Base-by-base conservation (phyloP, 2,329 filamentous ascomycete species). In the Pestalotiopsis sp. region DNA sequence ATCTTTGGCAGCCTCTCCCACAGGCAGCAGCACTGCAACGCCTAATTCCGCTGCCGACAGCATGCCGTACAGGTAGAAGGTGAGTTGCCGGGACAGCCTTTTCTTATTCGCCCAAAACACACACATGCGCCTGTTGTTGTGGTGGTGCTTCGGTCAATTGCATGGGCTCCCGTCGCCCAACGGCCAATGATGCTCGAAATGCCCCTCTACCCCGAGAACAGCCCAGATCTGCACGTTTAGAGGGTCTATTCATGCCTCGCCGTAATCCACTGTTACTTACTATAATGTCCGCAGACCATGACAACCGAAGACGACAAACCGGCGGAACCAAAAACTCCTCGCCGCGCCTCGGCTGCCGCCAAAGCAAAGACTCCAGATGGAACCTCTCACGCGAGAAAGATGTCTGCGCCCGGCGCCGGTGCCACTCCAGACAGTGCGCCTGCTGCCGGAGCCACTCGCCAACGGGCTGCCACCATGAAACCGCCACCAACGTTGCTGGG, bases 241-340 rank as follows among this genome's bases (percentile, higher is more conserved):
- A 36, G 64, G 41, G 69, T 66, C 68, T 39, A 68, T 66, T 57
- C 68, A 67, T 70, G 65, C 62, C 60, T 56, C 27, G 38, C 58
- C 64, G n/a, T 25, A 11, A 31, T 20, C 39, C 36, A 64, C 68
- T 69, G 60, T 73, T 66, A 68, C 72, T 72, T 70, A 66, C 66
- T 39, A 63, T 36, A 20, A 65, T 25, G 45, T 64, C 56, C 17
- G 31, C 67, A 78, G 77, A 76, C 71, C 75, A 78, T 78, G 77
- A 76, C 76, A 73, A 71, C 70, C 71, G 76, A 76, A 68, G 77
- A 74, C 71, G 75, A 76, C 70, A 73, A 77, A 70, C 71, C 75
- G 27, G 71, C 75, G 71, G 74, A 71, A 71, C 74, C 73, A 64
- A 69, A 71, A 67, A 71, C 72, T 67, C 59, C 76, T 23, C 71